Conservation (phyloP, 768 basidiomycete genomes). For the Phylloporus rhodoxanthus region DNA sequence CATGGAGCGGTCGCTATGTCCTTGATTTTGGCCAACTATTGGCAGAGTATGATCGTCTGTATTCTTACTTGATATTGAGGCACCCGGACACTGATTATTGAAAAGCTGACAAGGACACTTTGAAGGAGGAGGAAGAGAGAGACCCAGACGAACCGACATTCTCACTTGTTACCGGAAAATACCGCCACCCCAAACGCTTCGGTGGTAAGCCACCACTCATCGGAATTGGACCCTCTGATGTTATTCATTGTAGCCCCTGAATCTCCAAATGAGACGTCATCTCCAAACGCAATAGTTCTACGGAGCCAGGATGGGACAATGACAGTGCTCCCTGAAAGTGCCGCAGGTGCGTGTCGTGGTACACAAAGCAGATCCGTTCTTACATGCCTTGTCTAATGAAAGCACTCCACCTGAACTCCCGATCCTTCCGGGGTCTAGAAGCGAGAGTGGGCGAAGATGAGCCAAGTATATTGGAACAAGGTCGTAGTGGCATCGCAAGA, state of each 20-base stretch:
- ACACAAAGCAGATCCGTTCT: conserved; percentile 4
- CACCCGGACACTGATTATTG: not conserved
- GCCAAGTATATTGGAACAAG: conserved; percentile 81
- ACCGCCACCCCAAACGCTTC: conserved; percentile 71
- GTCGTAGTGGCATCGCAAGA: conserved; percentile 81
- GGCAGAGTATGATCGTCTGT: conserved; percentile 26
- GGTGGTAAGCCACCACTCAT: conserved; percentile 30
- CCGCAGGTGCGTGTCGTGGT: conserved; percentile 50
- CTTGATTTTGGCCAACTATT: conserved; percentile 69
- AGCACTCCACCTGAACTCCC: conserved; percentile 65
- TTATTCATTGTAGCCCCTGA: conserved; percentile 6
- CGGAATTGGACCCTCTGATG: conserved; percentile 1
- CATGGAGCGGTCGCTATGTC: conserved; percentile 74
- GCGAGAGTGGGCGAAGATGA: conserved; percentile 67
- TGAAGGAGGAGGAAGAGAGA: conserved; percentile 33
- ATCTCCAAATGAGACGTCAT: conserved; percentile 14
- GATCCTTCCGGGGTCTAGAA: conserved; percentile 81
- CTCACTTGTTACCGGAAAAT: conserved; percentile 81
- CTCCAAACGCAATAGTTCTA: conserved; percentile 44
- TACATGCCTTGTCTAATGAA: conserved; percentile 21
- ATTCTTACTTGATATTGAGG: not conserved
- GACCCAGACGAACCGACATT: conserved; percentile 76
- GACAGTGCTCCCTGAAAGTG: conserved; percentile 53
- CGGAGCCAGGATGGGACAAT: conserved; percentile 62
- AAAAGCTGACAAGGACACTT: conserved; percentile 4